Conservation (phyloP, 1,284 basidiomycete genomes). For the Mycosarcoma mackinlayi region DNA sequence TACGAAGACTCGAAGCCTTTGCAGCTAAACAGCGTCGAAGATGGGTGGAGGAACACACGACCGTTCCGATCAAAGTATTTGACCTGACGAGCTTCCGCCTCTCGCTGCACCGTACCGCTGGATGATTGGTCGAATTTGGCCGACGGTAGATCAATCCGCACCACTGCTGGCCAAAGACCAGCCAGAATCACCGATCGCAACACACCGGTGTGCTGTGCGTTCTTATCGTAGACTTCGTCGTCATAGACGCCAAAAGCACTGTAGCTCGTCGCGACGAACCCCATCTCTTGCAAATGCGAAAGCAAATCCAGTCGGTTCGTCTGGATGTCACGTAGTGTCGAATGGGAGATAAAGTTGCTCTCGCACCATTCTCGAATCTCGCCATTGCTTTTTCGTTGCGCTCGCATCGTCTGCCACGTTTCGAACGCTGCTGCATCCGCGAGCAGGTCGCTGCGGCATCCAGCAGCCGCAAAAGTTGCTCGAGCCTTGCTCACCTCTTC, state of each 20-base stretch:
- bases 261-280: conserved; percentile 73
- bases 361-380: conserved; percentile 79
- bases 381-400: conserved; percentile 72
- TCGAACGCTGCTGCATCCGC: conserved; percentile 84
- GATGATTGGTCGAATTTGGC: conserved; percentile 60
- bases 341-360: conserved; percentile 84
- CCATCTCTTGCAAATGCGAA: conserved; percentile 78
- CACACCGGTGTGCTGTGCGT: conserved; percentile 48
- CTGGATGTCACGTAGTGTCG: conserved; percentile 82
- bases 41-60: conserved; percentile 84
- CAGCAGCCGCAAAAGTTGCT: conserved; percentile 70
- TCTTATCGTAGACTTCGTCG: conserved; percentile 65
- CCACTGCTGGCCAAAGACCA: conserved; percentile 72
- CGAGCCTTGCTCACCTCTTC: conserved; percentile 77
- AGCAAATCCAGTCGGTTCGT: conserved; percentile 83
- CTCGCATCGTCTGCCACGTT: conserved; percentile 74
- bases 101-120: conserved; percentile 60
- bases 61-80: conserved; percentile 65
- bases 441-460: conserved; percentile 84
- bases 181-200: conserved; percentile 60
- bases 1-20: conserved; percentile 81
- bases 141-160: conserved; percentile 55
- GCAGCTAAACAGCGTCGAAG: conserved; percentile 80
- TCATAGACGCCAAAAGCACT: conserved; percentile 54
- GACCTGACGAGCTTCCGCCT: conserved; percentile 57